Percentiles rank a stretch among this genome's conserved stretches.
phyloP scores from a whole-genome alignment of 2,329 filamentous ascomycete genomes.

The Tolypocladium nubicola region DNA sequence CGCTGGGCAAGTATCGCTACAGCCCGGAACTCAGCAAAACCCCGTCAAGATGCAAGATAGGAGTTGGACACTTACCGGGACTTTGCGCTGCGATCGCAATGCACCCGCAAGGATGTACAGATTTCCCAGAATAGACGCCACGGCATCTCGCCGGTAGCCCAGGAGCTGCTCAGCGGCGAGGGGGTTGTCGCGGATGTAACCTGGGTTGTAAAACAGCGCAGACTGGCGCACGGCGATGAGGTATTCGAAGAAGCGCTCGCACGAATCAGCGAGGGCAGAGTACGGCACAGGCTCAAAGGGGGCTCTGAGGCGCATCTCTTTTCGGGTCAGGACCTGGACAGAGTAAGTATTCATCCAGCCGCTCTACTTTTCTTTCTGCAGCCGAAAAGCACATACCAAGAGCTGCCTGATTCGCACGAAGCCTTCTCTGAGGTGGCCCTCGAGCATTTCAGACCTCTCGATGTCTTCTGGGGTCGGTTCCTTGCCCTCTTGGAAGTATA shows the following conservation, averaged over 20 bases:
- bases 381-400: conserved; percentile 22
- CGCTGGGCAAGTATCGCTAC: conserved; percentile 43
- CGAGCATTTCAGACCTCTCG: conserved; percentile 43
- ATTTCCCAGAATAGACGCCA: conserved; percentile 46
- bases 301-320: conserved; percentile 47
- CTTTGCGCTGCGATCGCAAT: conserved; percentile 35
- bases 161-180: conserved; percentile 38
- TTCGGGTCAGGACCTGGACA: conserved; percentile 37
- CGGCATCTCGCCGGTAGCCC: conserved; percentile 41
- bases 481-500: conserved; percentile 45
- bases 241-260: conserved; percentile 49
- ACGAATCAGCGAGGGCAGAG: conserved; percentile 42
- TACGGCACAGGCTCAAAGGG: conserved; percentile 48
- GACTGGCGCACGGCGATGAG: conserved; percentile 47
- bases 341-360: neutral
- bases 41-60: neutral
- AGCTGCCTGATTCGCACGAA: conserved; percentile 48
- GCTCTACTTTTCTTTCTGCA: too few species aligned
- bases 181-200: conserved; percentile 37
- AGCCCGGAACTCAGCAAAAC: neutral
- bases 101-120: conserved; percentile 48
- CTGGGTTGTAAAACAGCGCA: conserved; percentile 45
- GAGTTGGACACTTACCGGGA: conserved; percentile 28
- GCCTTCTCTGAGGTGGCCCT: conserved; percentile 48
- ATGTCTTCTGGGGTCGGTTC: conserved; percentile 41